These are phyloP conservation scores for Beauveria pseudobassiana DNA, from an alignment of 2,329 filamentous ascomycete genomes.

Conservation along the genomic window DNA sequence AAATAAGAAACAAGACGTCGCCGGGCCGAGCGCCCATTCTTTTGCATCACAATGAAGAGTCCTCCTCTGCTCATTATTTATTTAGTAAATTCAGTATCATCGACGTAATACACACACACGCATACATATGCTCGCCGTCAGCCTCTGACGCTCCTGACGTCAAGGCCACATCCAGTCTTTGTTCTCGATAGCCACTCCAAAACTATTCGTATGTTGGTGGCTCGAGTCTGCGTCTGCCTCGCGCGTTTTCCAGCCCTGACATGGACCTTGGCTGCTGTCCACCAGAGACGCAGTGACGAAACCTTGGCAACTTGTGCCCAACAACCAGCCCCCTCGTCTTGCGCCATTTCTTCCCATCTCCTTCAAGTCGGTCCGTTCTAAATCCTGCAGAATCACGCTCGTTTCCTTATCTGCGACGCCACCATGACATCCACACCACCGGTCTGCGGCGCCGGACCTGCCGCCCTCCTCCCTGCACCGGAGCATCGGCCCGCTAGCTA, in stretches of 20 bases:
- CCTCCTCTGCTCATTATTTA: too few relatives aligned
- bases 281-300: too few relatives aligned
- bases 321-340: neutral
- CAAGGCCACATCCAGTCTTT: neutral
- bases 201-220: too few relatives aligned
- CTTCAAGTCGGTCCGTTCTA: slow-evolving; percentile 1
- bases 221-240: too few relatives aligned
- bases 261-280: too few relatives aligned
- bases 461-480: neutral
- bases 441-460: slow-evolving; percentile 1
- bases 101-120: neutral
- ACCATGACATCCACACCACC: neutral
- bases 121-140: neutral
- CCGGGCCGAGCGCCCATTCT: neutral
- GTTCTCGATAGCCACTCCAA: too few relatives aligned
- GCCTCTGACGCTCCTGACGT: neutral
- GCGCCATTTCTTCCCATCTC: neutral
- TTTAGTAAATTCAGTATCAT: neutral
- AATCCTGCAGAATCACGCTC: neutral
- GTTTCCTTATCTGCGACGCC: neutral
- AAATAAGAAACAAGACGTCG: neutral
- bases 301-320: neutral
- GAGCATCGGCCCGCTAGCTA: slow-evolving; percentile 9
- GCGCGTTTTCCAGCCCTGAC: too few relatives aligned
- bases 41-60: neutral